These are phyloP conservation scores for Solanum neorickii DNA, from an alignment of 257 asterid species.

Conservation along the genomic window DNA sequence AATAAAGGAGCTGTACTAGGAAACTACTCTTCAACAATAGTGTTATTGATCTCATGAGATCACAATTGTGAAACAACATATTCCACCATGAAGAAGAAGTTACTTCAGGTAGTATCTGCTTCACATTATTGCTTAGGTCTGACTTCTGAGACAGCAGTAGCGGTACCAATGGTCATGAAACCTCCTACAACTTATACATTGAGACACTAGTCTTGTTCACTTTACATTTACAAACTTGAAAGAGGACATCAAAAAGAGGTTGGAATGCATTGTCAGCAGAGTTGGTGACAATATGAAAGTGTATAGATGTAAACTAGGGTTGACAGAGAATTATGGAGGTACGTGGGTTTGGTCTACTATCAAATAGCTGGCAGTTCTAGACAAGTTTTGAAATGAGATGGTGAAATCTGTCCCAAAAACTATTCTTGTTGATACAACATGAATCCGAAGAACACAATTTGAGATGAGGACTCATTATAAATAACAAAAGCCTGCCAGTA, in stretches of 20 bases:
- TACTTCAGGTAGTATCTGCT: background rate
- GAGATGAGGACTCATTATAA: background rate
- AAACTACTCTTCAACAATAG: background rate
- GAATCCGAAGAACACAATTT: background rate
- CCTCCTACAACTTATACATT: background rate
- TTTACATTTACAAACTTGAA: background rate
- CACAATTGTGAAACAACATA: background rate
- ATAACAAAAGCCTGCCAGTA: background rate
- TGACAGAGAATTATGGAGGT: background rate
- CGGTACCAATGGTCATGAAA: background rate
- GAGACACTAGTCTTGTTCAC: background rate
- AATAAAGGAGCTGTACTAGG: background rate
- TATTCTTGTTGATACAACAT: background rate
- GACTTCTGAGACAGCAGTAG: background rate
- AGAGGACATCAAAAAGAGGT: background rate
- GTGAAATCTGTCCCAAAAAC: background rate
- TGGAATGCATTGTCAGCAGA: background rate
- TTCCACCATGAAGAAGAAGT: background rate
- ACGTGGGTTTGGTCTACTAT: background rate
- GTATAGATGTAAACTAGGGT: background rate
- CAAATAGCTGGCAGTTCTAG: background rate
- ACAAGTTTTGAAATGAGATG: background rate
- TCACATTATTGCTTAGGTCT: background rate
- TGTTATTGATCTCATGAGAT: background rate
- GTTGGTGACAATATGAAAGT: background rate